Conservation (phyloP, 768 basidiomycete genomes). For the Thelephora ganbajun region DNA sequence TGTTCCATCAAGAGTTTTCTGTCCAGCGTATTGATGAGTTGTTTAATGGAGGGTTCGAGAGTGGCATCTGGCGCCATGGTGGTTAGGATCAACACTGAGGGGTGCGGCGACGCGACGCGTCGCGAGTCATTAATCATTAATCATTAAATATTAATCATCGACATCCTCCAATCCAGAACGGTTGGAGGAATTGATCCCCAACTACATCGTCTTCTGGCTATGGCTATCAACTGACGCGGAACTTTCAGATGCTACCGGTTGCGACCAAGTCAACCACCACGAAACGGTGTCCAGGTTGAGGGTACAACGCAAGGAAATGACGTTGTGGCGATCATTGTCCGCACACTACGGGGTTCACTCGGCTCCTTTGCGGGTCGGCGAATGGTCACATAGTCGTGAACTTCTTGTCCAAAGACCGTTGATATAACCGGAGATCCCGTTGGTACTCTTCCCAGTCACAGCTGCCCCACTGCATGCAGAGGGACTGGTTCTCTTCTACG, state of each 20-base stretch:
- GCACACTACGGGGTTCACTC: conserved; percentile 54
- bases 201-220: no score
- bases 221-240: conserved; percentile 59
- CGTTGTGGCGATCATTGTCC: conserved; percentile 47
- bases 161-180: no score
- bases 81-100: no score
- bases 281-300: conserved; percentile 45
- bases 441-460: conserved; percentile 57
- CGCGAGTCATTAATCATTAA: no score
- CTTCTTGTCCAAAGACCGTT: background rate
- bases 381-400: background rate
- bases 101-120: no score
- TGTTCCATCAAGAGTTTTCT: no score
- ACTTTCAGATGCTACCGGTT: conserved; percentile 33
- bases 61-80: no score
- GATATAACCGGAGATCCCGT: conserved; percentile 57
- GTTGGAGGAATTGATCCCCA: no score
- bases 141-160: no score
- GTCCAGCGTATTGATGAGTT: no score
- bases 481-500: conserved; percentile 38
- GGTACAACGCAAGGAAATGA: conserved; percentile 39
- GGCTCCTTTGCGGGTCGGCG: conserved; percentile 55
- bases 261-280: conserved; percentile 34
- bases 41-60: no score
- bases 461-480: conserved; percentile 46